These are phyloP conservation scores for Heterobasidion occidentale DNA, from an alignment of 1,284 basidiomycete genomes.

Conservation along the genomic window DNA sequence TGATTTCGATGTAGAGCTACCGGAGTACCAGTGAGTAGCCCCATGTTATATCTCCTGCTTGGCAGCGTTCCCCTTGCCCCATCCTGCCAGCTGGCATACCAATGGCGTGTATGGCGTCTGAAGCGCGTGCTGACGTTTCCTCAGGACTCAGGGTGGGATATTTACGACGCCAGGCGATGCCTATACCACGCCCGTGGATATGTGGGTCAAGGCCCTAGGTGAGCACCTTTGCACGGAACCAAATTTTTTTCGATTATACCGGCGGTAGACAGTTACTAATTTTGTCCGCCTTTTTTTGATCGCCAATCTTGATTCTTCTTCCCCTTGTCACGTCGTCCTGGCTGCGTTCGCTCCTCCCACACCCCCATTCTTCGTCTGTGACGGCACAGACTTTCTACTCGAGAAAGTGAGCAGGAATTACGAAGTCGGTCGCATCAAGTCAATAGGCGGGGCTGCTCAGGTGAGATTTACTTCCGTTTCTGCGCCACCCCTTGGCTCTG, in stretches of 20 bases:
- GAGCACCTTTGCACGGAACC: constrained; percentile 20
- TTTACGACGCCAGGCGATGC: constrained; percentile 79
- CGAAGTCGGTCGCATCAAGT: constrained; percentile 59
- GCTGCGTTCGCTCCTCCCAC: neutral
- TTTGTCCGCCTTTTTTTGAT: constrained; percentile 15
- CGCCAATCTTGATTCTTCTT: constrained; percentile 1
- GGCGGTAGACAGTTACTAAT: constrained; percentile 7
- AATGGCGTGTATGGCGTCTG: neutral
- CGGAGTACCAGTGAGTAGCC: constrained; percentile 68
- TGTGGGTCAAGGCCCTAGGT: constrained; percentile 83
- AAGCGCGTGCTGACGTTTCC: constrained; percentile 4
- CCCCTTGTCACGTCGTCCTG: neutral
- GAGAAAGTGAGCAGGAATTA: constrained; percentile 64
- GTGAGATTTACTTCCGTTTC: constrained; percentile 26
- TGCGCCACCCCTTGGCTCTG: neutral
- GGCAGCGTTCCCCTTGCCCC: constrained; percentile 6
- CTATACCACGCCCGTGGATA: constrained; percentile 76
- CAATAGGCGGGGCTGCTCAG: constrained; percentile 70
- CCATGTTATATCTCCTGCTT: neutral
- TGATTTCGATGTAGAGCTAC: constrained; percentile 68
- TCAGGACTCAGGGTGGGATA: constrained; percentile 74
- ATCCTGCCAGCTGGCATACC: neutral
- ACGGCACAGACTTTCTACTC: constrained; percentile 52
- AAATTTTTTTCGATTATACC: neutral
- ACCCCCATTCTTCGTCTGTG: neutral